These are phyloP conservation scores for Arachis monticola DNA, from an alignment of 331 rosid species.

Conservation along the genomic window DNA sequence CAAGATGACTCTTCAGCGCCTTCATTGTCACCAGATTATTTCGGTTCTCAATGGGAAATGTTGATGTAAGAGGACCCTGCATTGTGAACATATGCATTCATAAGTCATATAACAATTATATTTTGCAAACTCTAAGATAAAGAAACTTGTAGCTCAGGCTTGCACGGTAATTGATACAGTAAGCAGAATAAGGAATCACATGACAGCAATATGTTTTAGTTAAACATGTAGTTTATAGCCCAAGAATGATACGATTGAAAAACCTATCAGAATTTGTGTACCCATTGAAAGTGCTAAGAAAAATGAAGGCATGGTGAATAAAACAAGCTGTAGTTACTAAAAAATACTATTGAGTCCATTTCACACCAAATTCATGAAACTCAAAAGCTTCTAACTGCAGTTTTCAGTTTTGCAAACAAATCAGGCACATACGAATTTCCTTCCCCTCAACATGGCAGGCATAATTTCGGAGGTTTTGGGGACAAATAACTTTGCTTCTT, in stretches of 20 bases:
- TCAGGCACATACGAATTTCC: too few species aligned
- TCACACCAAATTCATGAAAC: too few species aligned
- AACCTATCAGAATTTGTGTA: not conserved
- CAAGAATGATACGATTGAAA: not conserved
- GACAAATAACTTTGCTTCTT: too few species aligned
- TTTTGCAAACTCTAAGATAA: conserved; percentile 23
- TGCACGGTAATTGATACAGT: conserved; percentile 3
- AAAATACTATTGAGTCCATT: not conserved
- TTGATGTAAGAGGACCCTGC: conserved; percentile 88
- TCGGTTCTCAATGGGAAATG: conserved; percentile 88
- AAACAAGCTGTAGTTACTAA: not conserved
- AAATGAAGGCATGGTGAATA: not conserved
- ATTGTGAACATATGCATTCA: conserved; percentile 24
- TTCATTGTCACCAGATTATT: conserved; percentile 48
- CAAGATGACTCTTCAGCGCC: conserved; percentile 87
- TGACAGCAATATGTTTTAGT: not conserved
- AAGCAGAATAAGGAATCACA: not conserved
- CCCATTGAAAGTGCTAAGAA: conserved; percentile 9
- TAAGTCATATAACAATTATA: conserved; percentile 31
- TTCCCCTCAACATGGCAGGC: too few species aligned
- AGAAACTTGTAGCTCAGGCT: not conserved
- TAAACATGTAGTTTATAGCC: not conserved
- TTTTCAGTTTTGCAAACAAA: too few species aligned
- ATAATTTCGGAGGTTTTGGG: too few species aligned
- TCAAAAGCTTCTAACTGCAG: too few species aligned